Conservation (phyloP, 1,139 yeast species). For the Scheffersomyces titani region DNA sequence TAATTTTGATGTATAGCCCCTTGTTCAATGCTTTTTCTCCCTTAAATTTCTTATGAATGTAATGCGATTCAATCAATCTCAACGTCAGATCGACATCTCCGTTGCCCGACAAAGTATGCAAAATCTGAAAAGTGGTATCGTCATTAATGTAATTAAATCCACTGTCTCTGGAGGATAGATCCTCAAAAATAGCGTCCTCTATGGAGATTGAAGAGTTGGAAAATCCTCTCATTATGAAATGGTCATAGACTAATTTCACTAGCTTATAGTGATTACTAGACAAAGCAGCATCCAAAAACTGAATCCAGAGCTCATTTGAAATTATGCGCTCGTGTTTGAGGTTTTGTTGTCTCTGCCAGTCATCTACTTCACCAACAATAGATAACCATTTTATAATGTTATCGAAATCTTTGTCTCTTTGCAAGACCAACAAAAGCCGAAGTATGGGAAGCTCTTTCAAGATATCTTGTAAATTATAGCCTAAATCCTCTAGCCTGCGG, state of each 20-base stretch:
- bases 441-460: slow-evolving; percentile 4
- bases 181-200: slow-evolving; percentile 24
- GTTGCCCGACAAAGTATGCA: slow-evolving; percentile 33
- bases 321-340: slow-evolving; percentile 4
- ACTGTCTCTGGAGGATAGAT: slow-evolving; percentile 5
- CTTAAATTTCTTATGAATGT: slow-evolving; percentile 28
- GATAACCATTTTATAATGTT: slow-evolving; percentile 16
- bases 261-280: slow-evolving; percentile 25
- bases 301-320: slow-evolving; percentile 20
- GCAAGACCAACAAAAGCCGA: slow-evolving; percentile 8
- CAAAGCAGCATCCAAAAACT: slow-evolving; percentile 25
- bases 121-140: slow-evolving; percentile 19
- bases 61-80: slow-evolving; percentile 39
- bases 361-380: slow-evolving; percentile 6
- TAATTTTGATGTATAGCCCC: slow-evolving; percentile 33
- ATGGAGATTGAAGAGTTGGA: slow-evolving; percentile 20
- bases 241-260: slow-evolving; percentile 29
- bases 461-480: neutral
- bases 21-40: slow-evolving; percentile 38
- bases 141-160: slow-evolving; percentile 10
- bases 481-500: neutral
- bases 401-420: slow-evolving; percentile 19
- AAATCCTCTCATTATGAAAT: slow-evolving; percentile 32
- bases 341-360: neutral
- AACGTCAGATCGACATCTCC: slow-evolving; percentile 43